Percentiles rank a stretch among this genome's conserved stretches.
These are phyloP conservation scores for Teratosphaeria zuluensis DNA, from an alignment of 2,329 filamentous ascomycete species.

Conservation along the genomic window DNA sequence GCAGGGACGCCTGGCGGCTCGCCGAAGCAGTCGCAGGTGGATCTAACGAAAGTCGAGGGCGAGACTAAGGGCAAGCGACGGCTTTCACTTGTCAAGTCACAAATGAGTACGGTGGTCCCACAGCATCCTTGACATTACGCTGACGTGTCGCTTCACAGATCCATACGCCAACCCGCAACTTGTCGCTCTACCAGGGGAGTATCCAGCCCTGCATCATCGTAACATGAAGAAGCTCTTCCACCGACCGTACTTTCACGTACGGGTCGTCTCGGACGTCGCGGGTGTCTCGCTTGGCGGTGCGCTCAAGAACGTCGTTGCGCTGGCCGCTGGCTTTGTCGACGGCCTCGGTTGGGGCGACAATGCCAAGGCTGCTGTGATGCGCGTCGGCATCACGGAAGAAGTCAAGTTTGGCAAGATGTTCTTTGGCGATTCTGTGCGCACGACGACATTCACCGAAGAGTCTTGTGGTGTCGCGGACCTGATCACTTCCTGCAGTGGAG, in stretches of 20 bases:
- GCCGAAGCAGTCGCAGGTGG: conserved; percentile 26
- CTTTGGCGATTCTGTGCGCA: conserved; percentile 71
- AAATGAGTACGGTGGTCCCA: background rate
- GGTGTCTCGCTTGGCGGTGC: conserved; percentile 91
- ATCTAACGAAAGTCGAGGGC: conserved; percentile 17
- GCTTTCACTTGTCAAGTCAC: background rate
- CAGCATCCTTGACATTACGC: conserved; percentile 9
- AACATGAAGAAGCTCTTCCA: conserved; percentile 84
- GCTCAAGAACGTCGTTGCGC: conserved; percentile 90
- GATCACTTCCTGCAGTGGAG: conserved; percentile 86
- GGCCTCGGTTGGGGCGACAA: conserved; percentile 97
- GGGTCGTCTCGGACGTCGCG: conserved; percentile 88
- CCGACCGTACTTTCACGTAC: conserved; percentile 93
- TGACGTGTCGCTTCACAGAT: conserved; percentile 21
- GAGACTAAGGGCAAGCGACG: background rate
- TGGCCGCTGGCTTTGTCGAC: conserved; percentile 90
- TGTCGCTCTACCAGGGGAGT: conserved; percentile 67
- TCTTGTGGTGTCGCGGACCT: conserved; percentile 91
- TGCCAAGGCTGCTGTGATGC: conserved; percentile 97
- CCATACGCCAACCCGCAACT: conserved; percentile 31
- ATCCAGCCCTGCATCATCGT: conserved; percentile 75
- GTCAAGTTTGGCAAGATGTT: conserved; percentile 91
- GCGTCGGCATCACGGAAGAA: conserved; percentile 90
- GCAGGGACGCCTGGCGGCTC: conserved; percentile 39
- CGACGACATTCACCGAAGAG: conserved; percentile 90